These are phyloP conservation scores for Angomonas deanei DNA, from an alignment of 208 protist genomes.

Conservation along the genomic window DNA sequence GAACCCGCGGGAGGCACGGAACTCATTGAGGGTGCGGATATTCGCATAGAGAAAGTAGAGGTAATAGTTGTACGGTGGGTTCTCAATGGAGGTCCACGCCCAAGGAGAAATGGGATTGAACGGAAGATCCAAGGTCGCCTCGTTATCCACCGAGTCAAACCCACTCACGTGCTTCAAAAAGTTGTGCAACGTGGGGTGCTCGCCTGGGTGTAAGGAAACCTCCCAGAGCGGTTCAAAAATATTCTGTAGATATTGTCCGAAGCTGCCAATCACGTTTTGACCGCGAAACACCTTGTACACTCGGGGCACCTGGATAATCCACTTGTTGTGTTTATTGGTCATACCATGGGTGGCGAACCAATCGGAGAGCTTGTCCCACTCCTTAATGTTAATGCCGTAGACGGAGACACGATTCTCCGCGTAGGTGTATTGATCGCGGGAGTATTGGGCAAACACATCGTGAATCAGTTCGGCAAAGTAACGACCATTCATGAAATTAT, in stretches of 20 bases:
- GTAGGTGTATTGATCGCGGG: slow-evolving; percentile 94
- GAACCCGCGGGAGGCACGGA: slow-evolving; percentile 86
- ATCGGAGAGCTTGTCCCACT: slow-evolving; percentile 94
- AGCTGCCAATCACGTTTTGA: slow-evolving; percentile 89
- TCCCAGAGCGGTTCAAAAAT: slow-evolving; percentile 99
- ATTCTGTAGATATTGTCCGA: slow-evolving; percentile 96
- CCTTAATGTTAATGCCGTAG: slow-evolving; percentile 89
- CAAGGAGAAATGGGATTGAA: slow-evolving; percentile 81
- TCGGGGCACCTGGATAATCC: slow-evolving; percentile 97
- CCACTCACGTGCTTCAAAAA: slow-evolving; percentile 96
- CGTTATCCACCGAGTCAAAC: slow-evolving; percentile 99
- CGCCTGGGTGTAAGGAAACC: slow-evolving; percentile 92
- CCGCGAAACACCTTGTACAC: slow-evolving; percentile 93
- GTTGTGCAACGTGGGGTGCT: slow-evolving; percentile 94
- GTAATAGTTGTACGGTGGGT: slow-evolving; percentile 99
- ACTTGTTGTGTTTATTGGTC: slow-evolving; percentile 95
- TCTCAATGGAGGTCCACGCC: slow-evolving; percentile 92
- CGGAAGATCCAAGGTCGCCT: slow-evolving; percentile 91
- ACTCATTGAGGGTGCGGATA: slow-evolving; percentile 96
- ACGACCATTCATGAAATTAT: slow-evolving; percentile 97
- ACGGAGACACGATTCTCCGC: slow-evolving; percentile 91
- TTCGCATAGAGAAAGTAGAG: slow-evolving; percentile 99
- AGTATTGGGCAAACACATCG: slow-evolving; percentile 94
- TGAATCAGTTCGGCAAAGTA: slow-evolving; percentile 97
- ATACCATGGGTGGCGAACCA: slow-evolving; percentile 97